A percentile compares a stretch with the other conserved stretches of the same genome.
Conservation (phyloP, 2,329 filamentous ascomycete species). For the Pseudocercospora pini-densiflorae region DNA sequence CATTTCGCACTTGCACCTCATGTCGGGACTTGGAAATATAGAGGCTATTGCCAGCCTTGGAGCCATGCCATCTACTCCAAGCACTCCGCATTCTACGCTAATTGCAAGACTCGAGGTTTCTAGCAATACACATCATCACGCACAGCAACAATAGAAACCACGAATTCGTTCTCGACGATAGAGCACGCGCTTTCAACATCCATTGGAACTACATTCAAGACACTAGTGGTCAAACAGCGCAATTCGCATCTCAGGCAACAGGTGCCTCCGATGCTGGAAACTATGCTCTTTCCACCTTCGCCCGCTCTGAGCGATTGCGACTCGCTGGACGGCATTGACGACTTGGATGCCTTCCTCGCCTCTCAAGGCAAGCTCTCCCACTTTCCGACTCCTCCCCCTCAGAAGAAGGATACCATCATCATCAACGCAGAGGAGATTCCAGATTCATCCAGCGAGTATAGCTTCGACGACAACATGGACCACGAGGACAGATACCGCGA, state of each 20-base stretch:
- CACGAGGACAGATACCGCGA: no score
- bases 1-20: constrained; percentile 2
- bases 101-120: no score
- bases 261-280: background rate
- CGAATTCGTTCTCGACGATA: no score
- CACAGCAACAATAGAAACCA: no score
- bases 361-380: constrained; percentile 35
- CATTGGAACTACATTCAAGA: no score
- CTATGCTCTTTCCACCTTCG: constrained; percentile 25
- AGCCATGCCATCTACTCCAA: no score
- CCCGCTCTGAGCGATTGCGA: constrained; percentile 39
- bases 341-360: constrained; percentile 40
- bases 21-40: background rate
- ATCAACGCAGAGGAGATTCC: background rate
- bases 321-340: constrained; percentile 37
- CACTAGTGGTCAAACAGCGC: no score
- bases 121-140: no score
- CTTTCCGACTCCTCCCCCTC: constrained; percentile 39
- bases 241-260: no score
- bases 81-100: no score
- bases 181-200: no score
- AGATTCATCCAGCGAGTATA: background rate
- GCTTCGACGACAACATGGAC: background rate
- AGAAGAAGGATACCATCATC: constrained; percentile 21
- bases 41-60: background rate